Base-by-base conservation (phyloP, 345 rosid genomes). In the Microcos paniculata region DNA sequence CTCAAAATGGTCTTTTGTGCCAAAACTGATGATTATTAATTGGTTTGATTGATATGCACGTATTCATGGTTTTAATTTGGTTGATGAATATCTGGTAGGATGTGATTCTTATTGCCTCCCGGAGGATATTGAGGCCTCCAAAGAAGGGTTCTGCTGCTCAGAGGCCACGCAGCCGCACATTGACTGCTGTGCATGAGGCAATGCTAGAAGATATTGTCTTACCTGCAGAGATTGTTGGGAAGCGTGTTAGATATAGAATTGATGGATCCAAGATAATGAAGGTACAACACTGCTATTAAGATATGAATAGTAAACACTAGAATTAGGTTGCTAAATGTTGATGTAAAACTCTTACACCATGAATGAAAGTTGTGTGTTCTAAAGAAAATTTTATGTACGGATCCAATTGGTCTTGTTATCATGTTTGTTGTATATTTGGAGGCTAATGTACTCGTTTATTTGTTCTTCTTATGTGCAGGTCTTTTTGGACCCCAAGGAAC, bases 211-310 rank as follows among this genome's bases (percentile, higher is more conserved):
- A 94, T 79, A 76, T 94, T 71, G 98, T 92, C 18, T 70, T 87
- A 65, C 97, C 97, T 10, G 97, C 98, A 24, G 97, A 94, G 87
- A 94, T 92, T 87, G 94, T 92, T n/a, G 98, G 97, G 59, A 92
- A 92, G 83, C 92, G 94, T 0, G 77, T 76, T 21, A 90, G 92
- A 86, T 91, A 91, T 76, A 77, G 94, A 71, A 63, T 92, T 53
- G 98, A 94, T 58, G 97, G 98, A 24, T 79, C 97, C 67, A 94
- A 92, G 84, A 87, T 90, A 72, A 91, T 88, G 90, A 92, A 92
- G 94, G 97, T 92, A 62, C 19, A 42, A 30, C 40, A 56, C 33
- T 61, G 35, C 16, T 46, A 13, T 12, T 30, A 12, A 24, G 11
- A 30, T 51, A 51, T 14, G 2, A 14, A 7, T 46, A 0, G 9